Conservation (phyloP, 108 stramenopile genomes). For the Cyclotella atomus region DNA sequence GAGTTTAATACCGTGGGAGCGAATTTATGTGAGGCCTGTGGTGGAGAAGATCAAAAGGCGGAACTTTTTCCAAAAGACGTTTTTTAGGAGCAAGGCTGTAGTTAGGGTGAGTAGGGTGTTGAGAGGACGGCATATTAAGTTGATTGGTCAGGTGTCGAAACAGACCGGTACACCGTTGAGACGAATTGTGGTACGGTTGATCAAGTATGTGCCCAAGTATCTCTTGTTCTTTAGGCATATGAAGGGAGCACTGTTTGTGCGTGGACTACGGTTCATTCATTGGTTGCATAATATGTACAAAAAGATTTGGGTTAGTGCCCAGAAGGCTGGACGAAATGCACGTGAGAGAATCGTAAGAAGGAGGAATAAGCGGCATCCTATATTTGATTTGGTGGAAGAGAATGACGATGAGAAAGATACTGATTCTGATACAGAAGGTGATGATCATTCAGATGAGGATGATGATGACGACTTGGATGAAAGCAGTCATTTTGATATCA, state of each 20-base stretch:
- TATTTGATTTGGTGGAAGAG: conserved; percentile 17
- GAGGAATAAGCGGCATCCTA: background rate
- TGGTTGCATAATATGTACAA: conserved; percentile 69
- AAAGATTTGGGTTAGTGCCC: conserved; percentile 54
- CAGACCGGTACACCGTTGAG: conserved; percentile 65
- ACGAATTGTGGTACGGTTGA: conserved; percentile 65
- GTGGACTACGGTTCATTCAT: conserved; percentile 71
- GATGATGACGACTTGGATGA: conserved; percentile 13
- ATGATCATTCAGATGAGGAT: background rate
- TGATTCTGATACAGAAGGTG: conserved; percentile 9
- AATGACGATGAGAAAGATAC: conserved; percentile 17
- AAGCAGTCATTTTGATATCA: background rate
- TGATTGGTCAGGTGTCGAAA: conserved; percentile 73
- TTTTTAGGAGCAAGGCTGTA: conserved; percentile 83
- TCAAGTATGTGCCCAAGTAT: conserved; percentile 89
- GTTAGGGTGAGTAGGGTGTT: conserved; percentile 71
- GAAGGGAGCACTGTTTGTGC: conserved; percentile 70
- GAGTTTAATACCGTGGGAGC: conserved; percentile 80
- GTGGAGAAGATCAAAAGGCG: conserved; percentile 80
- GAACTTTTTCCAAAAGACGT: conserved; percentile 67
- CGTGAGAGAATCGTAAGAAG: background rate
- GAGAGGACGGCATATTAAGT: conserved; percentile 73
- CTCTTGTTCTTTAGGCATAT: conserved; percentile 79
- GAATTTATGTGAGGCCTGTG: conserved; percentile 75
- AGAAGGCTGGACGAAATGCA: conserved; percentile 23